Conservation (phyloP, 441 rosid species). For the Populus hybrid region DNA sequence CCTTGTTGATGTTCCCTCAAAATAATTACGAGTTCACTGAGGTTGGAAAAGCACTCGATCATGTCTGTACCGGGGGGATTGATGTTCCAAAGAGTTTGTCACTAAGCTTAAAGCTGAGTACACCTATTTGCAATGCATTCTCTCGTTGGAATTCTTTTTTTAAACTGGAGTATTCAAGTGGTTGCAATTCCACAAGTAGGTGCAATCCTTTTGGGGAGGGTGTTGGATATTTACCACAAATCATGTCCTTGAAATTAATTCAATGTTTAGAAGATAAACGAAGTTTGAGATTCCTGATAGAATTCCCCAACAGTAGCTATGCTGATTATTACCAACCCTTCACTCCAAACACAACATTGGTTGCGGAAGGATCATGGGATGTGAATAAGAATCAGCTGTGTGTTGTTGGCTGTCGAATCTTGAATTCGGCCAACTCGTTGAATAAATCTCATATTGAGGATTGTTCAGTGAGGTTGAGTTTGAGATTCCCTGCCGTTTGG, state of each 20-base stretch:
- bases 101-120: constrained; percentile 14
- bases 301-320: constrained; percentile 19
- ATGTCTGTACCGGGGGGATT: constrained; percentile 18
- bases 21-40: constrained; percentile 21
- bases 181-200: constrained; percentile 21
- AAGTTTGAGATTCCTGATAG: constrained; percentile 27
- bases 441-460: constrained; percentile 44
- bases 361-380: constrained; percentile 82
- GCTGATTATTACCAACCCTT: constrained; percentile 23
- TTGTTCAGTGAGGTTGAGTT: constrained; percentile 64
- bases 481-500: constrained; percentile 56
- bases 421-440: constrained; percentile 35
- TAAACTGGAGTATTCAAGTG: constrained; percentile 20
- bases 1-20: constrained; percentile 40
- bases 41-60: constrained; percentile 10
- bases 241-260: constrained; percentile 23
- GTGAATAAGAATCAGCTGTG: constrained; percentile 42
- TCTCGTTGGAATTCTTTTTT: not conserved
- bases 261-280: constrained; percentile 20
- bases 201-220: constrained; percentile 26
- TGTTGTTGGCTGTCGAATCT: constrained; percentile 63
- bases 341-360: constrained; percentile 46
- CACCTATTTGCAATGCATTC: constrained; percentile 26
- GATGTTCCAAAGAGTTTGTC: constrained; percentile 10
- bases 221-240: constrained; percentile 20